These are phyloP conservation scores for Pichia membranifaciens DNA, from an alignment of 805 yeast genomes.

Conservation along the genomic window DNA sequence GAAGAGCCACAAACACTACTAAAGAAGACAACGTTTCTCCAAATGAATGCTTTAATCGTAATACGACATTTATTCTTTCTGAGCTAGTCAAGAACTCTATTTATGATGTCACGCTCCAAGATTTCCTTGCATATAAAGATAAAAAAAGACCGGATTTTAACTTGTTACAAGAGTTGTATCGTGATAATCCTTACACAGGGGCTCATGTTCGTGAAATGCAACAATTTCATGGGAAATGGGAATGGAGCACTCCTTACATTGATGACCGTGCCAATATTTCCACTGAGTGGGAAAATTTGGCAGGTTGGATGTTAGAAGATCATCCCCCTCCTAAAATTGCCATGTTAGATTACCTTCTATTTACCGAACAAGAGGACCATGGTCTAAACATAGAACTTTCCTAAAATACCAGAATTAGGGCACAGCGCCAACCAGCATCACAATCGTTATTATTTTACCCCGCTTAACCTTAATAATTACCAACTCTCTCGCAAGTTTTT, in stretches of 20 bases:
- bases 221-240: conserved; percentile 1
- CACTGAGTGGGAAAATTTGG: conserved; percentile 3
- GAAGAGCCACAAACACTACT: not conserved
- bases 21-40: not conserved
- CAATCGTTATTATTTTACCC: no score
- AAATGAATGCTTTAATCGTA: not conserved
- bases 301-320: conserved; percentile 4
- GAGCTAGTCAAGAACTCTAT: conserved; percentile 6
- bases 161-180: conserved; percentile 1
- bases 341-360: conserved; percentile 4
- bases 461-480: no score
- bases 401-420: no score
- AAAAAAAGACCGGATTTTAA: not conserved
- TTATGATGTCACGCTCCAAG: conserved; percentile 3
- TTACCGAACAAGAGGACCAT: not conserved
- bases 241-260: not conserved
- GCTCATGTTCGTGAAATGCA: conserved; percentile 6
- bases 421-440: no score
- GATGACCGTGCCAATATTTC: not conserved
- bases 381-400: not conserved
- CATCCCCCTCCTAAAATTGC: conserved; percentile 8
- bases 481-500: not conserved
- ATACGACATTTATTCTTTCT: not conserved
- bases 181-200: not conserved
- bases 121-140: not conserved